Percentiles rank a stretch among this genome's conserved stretches.
These are phyloP conservation scores for Globisporangium carolinianum DNA, from an alignment of 352 stramenopile genomes.

Conservation along the genomic window DNA sequence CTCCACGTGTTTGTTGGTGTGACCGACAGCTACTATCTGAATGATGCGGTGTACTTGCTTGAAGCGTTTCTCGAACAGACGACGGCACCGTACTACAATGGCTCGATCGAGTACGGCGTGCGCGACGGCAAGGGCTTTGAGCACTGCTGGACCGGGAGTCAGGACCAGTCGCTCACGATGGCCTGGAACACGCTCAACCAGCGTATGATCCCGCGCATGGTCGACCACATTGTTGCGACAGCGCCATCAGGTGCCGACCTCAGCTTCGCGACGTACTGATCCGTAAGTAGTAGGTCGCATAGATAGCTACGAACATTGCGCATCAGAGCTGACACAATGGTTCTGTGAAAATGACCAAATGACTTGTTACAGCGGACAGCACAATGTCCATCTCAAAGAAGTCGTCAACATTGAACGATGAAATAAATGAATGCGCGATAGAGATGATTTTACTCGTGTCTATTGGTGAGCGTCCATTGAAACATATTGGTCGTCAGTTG, in stretches of 20 bases:
- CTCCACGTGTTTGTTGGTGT: slow-evolving; percentile 70
- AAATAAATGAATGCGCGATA: too few relatives aligned
- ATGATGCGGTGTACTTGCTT: slow-evolving; percentile 63
- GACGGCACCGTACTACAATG: slow-evolving; percentile 58
- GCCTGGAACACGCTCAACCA: slow-evolving; percentile 71
- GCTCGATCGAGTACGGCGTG: slow-evolving; percentile 64
- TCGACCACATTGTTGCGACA: slow-evolving; percentile 47
- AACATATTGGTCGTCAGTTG: too few relatives aligned
- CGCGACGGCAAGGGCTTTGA: slow-evolving; percentile 59
- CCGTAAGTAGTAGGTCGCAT: too few relatives aligned
- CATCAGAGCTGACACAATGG: too few relatives aligned
- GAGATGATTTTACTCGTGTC: too few relatives aligned
- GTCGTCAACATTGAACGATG: too few relatives aligned
- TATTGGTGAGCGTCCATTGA: too few relatives aligned
- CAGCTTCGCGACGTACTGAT: slow-evolving; percentile 44
- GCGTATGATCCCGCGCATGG: slow-evolving; percentile 61
- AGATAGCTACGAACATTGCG: too few relatives aligned
- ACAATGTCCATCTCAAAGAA: too few relatives aligned
- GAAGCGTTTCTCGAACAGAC: slow-evolving; percentile 64
- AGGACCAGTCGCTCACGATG: slow-evolving; percentile 59
- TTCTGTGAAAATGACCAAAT: too few relatives aligned
- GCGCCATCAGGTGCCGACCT: slow-evolving; percentile 36
- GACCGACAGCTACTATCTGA: slow-evolving; percentile 73
- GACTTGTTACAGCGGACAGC: too few relatives aligned
- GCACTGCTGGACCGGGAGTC: slow-evolving; percentile 74